phyloP scores from a whole-genome alignment of 352 stramenopile species.

The Sclerospora graminicola region DNA sequence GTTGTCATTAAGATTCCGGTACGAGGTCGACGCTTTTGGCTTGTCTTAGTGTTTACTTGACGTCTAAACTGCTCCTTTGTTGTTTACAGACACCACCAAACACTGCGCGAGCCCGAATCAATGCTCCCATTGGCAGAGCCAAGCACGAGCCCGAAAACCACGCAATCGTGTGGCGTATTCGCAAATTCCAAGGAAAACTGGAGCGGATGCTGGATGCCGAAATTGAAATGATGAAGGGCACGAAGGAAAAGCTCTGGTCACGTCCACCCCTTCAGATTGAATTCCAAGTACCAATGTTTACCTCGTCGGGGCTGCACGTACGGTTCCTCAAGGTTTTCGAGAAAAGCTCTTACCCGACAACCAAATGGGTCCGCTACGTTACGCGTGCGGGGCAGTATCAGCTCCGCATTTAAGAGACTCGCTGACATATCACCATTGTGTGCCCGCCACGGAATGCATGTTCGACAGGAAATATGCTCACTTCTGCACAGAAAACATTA shows the following conservation, averaged over 20 bases:
- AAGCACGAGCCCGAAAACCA: constrained; percentile 98
- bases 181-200: constrained; percentile 97
- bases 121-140: constrained; percentile 96
- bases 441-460: too few species aligned
- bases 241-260: too few species aligned
- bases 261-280: constrained; percentile 93
- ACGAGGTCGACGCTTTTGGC: too few species aligned
- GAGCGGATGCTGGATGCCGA: constrained; percentile 99
- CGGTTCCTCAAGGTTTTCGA: constrained; percentile 99
- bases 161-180: constrained; percentile 98
- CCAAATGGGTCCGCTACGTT: constrained; percentile 99
- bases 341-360: constrained; percentile 98
- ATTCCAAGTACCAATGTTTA: constrained; percentile 96
- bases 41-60: too few species aligned
- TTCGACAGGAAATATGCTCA: too few species aligned
- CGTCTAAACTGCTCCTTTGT: too few species aligned
- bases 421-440: too few species aligned
- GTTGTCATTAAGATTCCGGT: constrained; percentile 98
- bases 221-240: constrained; percentile 89
- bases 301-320: constrained; percentile 96
- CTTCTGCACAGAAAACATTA: too few species aligned
- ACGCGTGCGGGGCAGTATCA: constrained; percentile 99
- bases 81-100: too few species aligned
- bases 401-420: constrained; percentile 94
- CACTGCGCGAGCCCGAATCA: too few species aligned